phyloP scores from a whole-genome alignment of 1,139 yeast species.

The Suhomyces taliae region DNA sequence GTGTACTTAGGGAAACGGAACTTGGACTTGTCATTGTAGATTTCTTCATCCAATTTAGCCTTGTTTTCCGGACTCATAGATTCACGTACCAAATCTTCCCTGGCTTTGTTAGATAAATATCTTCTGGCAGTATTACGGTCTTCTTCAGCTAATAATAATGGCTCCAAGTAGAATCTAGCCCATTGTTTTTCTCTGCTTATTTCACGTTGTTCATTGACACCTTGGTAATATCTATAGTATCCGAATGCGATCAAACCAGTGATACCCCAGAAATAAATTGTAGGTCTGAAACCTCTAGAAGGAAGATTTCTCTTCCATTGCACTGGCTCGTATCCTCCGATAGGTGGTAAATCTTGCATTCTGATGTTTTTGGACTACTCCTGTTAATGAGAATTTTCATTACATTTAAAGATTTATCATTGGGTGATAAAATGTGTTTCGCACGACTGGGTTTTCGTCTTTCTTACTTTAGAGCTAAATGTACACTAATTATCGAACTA shows the following conservation, averaged over 20 bases:
- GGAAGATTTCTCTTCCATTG: constrained; percentile 92
- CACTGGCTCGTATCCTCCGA: constrained; percentile 81
- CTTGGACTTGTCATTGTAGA: constrained; percentile 48
- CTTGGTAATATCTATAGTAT: constrained; percentile 63
- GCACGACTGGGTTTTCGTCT: constrained; percentile 10
- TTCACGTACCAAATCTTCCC: constrained; percentile 58
- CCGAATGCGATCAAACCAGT: constrained; percentile 70
- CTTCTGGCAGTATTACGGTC: constrained; percentile 81
- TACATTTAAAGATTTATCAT: constrained; percentile 9
- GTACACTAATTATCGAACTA: background rate
- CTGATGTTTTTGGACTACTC: constrained; percentile 2
- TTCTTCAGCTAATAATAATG: constrained; percentile 77
- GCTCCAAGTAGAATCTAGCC: constrained; percentile 74
- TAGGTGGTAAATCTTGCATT: constrained; percentile 85
- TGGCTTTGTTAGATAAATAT: constrained; percentile 60
- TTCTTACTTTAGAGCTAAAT: background rate
- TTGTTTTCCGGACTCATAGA: constrained; percentile 41
- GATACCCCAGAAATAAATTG: constrained; percentile 65
- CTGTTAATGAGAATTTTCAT: constrained; percentile 4
- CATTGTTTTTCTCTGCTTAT: constrained; percentile 73
- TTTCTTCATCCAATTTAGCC: constrained; percentile 45
- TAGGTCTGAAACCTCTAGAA: constrained; percentile 79
- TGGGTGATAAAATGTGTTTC: constrained; percentile 7
- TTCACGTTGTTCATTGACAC: constrained; percentile 77
- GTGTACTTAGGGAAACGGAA: constrained; percentile 46